Percentiles rank a stretch among this genome's conserved stretches.
Conservation (phyloP, 176 grass and related monocot genomes). For the Pharus latifolius region DNA sequence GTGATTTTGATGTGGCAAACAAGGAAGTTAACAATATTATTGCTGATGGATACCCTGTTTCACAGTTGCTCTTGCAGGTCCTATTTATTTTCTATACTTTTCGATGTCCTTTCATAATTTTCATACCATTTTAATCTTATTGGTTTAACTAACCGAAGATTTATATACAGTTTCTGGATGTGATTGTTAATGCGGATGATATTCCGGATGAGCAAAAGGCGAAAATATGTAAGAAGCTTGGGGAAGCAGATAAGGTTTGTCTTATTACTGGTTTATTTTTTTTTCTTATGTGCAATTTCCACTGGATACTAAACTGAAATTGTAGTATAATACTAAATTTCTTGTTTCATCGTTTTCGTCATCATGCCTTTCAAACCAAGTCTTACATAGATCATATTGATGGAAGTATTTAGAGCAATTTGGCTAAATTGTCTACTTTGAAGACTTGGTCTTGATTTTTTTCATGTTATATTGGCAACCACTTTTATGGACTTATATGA, state of each 20-base stretch:
- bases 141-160: conserved; percentile 23
- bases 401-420: too few relatives aligned
- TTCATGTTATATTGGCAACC: too few relatives aligned
- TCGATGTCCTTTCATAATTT: neutral
- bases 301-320: neutral
- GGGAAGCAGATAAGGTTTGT: conserved; percentile 93
- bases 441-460: too few relatives aligned
- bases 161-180: conserved; percentile 66
- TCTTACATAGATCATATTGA: too few relatives aligned
- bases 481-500: too few relatives aligned
- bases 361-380: neutral
- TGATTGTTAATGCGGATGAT: conserved; percentile 54
- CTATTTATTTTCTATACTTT: neutral
- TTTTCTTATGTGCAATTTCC: neutral
- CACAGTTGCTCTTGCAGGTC: conserved; percentile 83
- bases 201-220: conserved; percentile 89
- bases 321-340: neutral
- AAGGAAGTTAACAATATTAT: conserved; percentile 92
- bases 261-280: neutral
- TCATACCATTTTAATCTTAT: conserved; percentile 5
- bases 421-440: too few relatives aligned
- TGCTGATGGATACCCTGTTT: conserved; percentile 92
- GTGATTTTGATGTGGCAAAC: conserved; percentile 81
- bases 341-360: neutral
- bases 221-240: conserved; percentile 90